A percentile compares a stretch with the other conserved stretches of the same genome.
Conservation (phyloP, 2,329 filamentous ascomycete genomes). For the Aspergillus clavatus region DNA sequence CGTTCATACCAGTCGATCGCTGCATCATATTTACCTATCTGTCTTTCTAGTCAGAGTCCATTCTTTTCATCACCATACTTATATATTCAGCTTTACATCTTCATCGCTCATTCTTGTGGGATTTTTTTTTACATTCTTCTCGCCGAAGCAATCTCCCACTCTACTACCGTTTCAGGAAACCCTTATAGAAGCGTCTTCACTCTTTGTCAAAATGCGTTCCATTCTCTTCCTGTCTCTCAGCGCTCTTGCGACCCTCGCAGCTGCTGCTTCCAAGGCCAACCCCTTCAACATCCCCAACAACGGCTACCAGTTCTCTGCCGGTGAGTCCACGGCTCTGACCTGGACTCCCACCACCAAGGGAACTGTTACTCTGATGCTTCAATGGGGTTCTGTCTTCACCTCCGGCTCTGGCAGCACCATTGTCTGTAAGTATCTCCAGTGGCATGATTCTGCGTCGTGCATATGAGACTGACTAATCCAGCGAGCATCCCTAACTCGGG, state of each 20-base stretch:
- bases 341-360: constrained; percentile 49
- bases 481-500: constrained; percentile 47
- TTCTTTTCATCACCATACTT: not conserved
- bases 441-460: not conserved
- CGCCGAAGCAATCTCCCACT: too few relatives aligned
- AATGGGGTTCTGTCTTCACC: constrained; percentile 41
- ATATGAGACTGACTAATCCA: constrained; percentile 21
- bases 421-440: constrained; percentile 37
- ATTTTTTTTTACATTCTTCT: not conserved
- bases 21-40: not conserved
- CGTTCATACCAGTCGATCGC: not conserved
- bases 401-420: constrained; percentile 39
- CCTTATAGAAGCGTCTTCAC: constrained; percentile 1
- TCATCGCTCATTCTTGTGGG: not conserved
- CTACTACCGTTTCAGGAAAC: not conserved
- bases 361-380: constrained; percentile 50
- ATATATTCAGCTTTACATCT: not conserved
- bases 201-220: constrained; percentile 42
- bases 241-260: constrained; percentile 41
- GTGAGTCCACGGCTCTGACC: constrained; percentile 42
- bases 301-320: constrained; percentile 45
- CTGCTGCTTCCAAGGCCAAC: constrained; percentile 41
- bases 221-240: constrained; percentile 40
- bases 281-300: constrained; percentile 44
- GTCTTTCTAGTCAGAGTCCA: not conserved